Evolutionary conservation across 2,329 filamentous ascomycete genomes (phyloP).

Genomic region (Penicillium sp.): DNA sequence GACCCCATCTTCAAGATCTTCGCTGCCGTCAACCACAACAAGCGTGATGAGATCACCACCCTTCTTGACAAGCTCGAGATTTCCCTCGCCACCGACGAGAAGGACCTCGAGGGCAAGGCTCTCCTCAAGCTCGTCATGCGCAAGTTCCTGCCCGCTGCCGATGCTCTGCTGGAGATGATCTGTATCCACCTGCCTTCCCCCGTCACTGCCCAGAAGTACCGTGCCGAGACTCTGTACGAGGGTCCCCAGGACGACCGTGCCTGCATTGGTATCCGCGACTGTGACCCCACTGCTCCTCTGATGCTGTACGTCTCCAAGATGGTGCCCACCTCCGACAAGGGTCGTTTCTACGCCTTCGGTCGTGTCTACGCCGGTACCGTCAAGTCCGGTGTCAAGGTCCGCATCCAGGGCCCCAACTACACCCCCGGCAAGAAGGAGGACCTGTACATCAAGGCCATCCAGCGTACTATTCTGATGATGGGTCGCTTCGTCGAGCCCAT

Average conservation of each 20-base stretch:
- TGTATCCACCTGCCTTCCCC: conserved; percentile 98
- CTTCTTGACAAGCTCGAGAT: conserved; percentile 92
- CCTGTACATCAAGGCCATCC: conserved; percentile 98
- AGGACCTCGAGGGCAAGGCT: conserved; percentile 92
- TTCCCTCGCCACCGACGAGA: conserved; percentile 84
- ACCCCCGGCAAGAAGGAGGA: conserved; percentile 97
- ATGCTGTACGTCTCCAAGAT: conserved; percentile 99
- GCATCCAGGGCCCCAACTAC: conserved; percentile 99
- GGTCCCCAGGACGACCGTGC: conserved; percentile 89
- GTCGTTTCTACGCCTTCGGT: conserved; percentile 99
- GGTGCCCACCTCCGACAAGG: conserved; percentile 99
- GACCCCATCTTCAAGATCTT: conserved; percentile 99
- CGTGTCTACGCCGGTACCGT: conserved; percentile 99
- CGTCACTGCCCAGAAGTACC: conserved; percentile 93
- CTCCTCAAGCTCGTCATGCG: conserved; percentile 98
- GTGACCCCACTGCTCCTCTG: conserved; percentile 94
- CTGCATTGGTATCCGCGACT: conserved; percentile 96
- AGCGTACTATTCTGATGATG: conserved; percentile 99
- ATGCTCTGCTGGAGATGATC: conserved; percentile 99
- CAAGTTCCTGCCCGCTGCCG: conserved; percentile 97
- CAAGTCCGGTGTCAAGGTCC: conserved; percentile 96
- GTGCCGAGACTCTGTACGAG: conserved; percentile 98
- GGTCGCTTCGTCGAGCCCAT: conserved; percentile 98
- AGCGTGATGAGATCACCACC: conserved; percentile 82
- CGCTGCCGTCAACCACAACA: conserved; percentile 94